Evolutionary conservation across 2,329 filamentous ascomycete genomes (phyloP).

Genomic region (Nemania abortiva): DNA sequence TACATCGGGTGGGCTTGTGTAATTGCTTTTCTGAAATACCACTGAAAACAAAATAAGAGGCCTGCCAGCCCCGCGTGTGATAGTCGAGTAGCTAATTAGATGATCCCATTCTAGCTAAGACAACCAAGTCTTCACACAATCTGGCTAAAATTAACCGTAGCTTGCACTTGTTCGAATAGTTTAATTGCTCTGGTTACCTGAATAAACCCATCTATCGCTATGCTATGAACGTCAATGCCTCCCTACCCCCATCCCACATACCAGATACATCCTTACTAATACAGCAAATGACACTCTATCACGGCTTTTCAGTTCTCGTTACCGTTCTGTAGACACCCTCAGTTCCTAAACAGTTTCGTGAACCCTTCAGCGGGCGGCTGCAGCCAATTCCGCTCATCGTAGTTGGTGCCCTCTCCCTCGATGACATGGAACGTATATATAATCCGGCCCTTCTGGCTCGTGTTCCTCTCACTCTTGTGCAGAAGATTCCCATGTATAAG

Average conservation of each 20-base stretch:
- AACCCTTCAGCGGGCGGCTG: slow-evolving; percentile 87
- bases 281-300: slow-evolving; percentile 10
- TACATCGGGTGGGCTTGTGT: not conserved
- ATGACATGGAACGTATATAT: slow-evolving; percentile 99
- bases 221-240: not conserved
- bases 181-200: slow-evolving; percentile 13
- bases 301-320: not conserved
- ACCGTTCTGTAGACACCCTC: not conserved
- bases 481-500: slow-evolving; percentile 95
- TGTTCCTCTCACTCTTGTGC: slow-evolving; percentile 96
- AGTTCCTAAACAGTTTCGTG: slow-evolving; percentile 68
- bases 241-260: slow-evolving; percentile 3
- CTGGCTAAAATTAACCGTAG: not conserved
- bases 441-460: slow-evolving; percentile 85
- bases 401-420: slow-evolving; percentile 78
- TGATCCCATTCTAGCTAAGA: not conserved
- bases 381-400: slow-evolving; percentile 93
- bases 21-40: not conserved
- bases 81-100: not conserved
- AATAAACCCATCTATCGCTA: slow-evolving; percentile 22
- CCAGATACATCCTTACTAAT: slow-evolving; percentile 21
- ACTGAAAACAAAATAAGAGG: not conserved
- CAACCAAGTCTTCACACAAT: not conserved
- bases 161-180: slow-evolving; percentile 1
- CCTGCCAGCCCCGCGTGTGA: not conserved